phyloP scores from a whole-genome alignment of 352 stramenopile species.

The Aphanomyces euteiches region DNA sequence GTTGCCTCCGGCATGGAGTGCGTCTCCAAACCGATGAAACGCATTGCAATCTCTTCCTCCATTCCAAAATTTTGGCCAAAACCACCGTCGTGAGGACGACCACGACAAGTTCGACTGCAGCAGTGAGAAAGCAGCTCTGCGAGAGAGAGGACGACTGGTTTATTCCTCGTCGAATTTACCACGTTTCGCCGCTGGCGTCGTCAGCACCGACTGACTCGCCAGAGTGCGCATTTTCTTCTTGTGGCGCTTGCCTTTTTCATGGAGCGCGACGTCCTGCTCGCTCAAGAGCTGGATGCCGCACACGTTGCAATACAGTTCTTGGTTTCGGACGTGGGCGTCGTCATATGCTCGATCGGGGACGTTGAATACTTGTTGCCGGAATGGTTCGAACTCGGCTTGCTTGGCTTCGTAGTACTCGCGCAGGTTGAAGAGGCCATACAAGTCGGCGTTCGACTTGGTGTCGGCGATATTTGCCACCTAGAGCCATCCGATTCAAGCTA shows the following conservation, averaged over 20 bases:
- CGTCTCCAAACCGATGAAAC: neutral
- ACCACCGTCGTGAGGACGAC: too few relatives aligned
- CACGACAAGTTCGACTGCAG: too few relatives aligned
- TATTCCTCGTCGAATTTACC: neutral
- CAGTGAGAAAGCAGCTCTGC: too few relatives aligned
- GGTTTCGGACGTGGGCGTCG: conserved; percentile 44
- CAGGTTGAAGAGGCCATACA: conserved; percentile 72
- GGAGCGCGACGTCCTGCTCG: conserved; percentile 65
- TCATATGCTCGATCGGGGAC: conserved; percentile 38
- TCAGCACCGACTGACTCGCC: conserved; percentile 20
- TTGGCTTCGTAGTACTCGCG: conserved; percentile 53
- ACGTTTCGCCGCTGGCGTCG: neutral
- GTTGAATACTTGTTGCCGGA: conserved; percentile 33
- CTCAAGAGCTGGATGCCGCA: conserved; percentile 72
- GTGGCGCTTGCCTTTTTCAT: conserved; percentile 78
- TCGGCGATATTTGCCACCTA: conserved; percentile 51
- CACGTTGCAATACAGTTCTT: conserved; percentile 59
- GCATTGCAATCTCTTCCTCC: neutral
- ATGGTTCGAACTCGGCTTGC: conserved; percentile 51
- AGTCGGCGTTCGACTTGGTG: conserved; percentile 59
- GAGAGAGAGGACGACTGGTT: too few relatives aligned
- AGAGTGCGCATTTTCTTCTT: conserved; percentile 62
- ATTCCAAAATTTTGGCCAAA: too few relatives aligned
- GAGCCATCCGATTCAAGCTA: neutral
- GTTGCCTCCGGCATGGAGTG: too few relatives aligned